Evolutionary conservation across 768 basidiomycete species (phyloP), one percentile per base, ranked within the genome.

Genomic region (Daedaleopsis sinensis): DNA sequence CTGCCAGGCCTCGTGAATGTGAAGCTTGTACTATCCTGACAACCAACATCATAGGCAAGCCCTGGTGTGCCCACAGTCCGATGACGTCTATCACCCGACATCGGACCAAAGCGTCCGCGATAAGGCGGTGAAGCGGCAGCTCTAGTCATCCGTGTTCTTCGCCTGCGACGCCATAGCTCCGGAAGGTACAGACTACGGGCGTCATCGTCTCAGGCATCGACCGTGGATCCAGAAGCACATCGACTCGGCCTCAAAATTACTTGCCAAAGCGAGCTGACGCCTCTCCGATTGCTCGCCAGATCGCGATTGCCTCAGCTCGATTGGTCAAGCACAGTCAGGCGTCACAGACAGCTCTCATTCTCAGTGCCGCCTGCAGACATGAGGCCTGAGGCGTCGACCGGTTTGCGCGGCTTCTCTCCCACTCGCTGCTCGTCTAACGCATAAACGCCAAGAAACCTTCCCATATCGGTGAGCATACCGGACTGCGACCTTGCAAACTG

Each of bases 161-260:
- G 19, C 46, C 23, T 49, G 11, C 23, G 13, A 16, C 47, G 13
- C 21, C 10, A 13, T 10, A 47, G 47, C 24, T 49, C 47, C 23
- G 47, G 47, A 6, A 32, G 4, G 7, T 3, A 42, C 18, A 27
- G 47, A 49, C 23, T 49, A 21, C 9, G 44, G 18, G 44, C 47
- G 21, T 49, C 47, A 49, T 24, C 47, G 11, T 21, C 19, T 49
- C 47, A 48, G 23, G 47, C n/a, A 49, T 11, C 21, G 23, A 49
- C 47, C 6, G 47, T 49, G 23, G 47, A 49, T 49, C 47, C 47
- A 49, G 47, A 49, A 49, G 47, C 47, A 49, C 21, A 15, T 49
- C 21, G 23, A 23, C 47, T 49, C 47, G 47, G 47, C 47, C 23
- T 23, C 11, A 10, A 4, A 16, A 27, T 21, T 49, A 21, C 8